Conservation (phyloP, 2,329 filamentous ascomycete species). For the Fusarium nodosum region DNA sequence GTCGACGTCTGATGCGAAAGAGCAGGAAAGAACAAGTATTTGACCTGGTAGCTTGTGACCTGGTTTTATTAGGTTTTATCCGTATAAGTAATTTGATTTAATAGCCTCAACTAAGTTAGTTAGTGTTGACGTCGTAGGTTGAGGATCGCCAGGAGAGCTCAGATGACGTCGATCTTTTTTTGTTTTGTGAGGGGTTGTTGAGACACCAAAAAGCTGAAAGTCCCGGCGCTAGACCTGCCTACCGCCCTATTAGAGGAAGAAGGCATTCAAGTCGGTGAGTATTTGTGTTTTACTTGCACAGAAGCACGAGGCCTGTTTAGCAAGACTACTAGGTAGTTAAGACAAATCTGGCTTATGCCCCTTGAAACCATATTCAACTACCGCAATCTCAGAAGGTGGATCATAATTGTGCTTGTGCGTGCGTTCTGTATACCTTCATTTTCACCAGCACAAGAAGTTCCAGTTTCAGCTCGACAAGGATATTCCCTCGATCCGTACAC, state of each 20-base stretch:
- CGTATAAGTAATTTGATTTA: constrained; percentile 6
- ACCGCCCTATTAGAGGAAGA: background rate
- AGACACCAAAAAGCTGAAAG: constrained; percentile 37
- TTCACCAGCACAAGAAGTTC: background rate
- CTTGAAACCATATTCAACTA: background rate
- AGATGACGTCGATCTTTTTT: constrained; percentile 35
- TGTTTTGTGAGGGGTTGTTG: constrained; percentile 22
- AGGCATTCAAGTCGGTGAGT: background rate
- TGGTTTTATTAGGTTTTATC: background rate
- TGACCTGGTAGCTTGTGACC: background rate
- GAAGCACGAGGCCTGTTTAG: background rate
- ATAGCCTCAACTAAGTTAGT: constrained; percentile 11
- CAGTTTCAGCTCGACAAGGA: constrained; percentile 39
- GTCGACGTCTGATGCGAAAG: background rate
- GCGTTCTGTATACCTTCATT: constrained; percentile 5
- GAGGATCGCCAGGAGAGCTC: constrained; percentile 36
- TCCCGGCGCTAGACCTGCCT: constrained; percentile 1
- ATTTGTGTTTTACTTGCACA: too few relatives aligned
- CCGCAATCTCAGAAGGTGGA: background rate
- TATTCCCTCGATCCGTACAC: background rate
- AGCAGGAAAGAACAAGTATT: constrained; percentile 1
- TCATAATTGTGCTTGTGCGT: background rate
- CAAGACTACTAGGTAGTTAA: background rate
- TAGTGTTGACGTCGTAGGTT: constrained; percentile 41
- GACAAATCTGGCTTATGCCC: background rate